Evolutionary conservation across 768 basidiomycete genomes (phyloP).

Genomic region (Ramaria sp.): DNA sequence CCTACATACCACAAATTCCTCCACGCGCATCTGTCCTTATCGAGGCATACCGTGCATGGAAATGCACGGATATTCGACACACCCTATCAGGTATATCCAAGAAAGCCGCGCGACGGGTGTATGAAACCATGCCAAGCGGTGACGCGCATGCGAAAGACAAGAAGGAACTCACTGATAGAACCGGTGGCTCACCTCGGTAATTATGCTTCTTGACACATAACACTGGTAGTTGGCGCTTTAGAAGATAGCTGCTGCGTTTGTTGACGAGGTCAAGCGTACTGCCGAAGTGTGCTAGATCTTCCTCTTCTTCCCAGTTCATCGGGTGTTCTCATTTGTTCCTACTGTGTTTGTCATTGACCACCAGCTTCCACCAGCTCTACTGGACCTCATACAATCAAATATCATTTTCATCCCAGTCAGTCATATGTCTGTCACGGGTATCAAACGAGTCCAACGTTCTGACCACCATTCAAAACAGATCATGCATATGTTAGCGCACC

Average conservation of each 20-base stretch:
- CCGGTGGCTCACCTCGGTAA: constrained; percentile 7
- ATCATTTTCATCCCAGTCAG: too few species aligned
- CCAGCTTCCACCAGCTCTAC: too few species aligned
- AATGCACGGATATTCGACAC: constrained; percentile 34
- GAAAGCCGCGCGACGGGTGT: constrained; percentile 3
- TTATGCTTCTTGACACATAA: too few species aligned
- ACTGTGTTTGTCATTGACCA: not conserved
- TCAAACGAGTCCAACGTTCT: not conserved
- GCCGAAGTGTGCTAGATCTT: constrained; percentile 62
- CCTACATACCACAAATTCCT: constrained; percentile 45
- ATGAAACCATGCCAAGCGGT: constrained; percentile 9
- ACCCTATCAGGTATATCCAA: constrained; percentile 2
- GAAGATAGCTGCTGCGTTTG: constrained; percentile 54
- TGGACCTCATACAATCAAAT: too few species aligned
- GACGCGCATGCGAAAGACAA: constrained; percentile 4
- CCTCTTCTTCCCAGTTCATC: constrained; percentile 50
- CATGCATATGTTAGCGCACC: constrained; percentile 51
- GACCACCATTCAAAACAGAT: constrained; percentile 18
- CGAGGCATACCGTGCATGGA: constrained; percentile 38
- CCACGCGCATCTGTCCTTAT: constrained; percentile 58
- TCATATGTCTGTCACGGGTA: too few species aligned
- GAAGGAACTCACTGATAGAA: constrained; percentile 30
- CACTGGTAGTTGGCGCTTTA: too few species aligned
- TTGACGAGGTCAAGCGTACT: constrained; percentile 64
- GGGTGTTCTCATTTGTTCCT: constrained; percentile 2